Percentiles rank a stretch among this genome's conserved stretches.
These are phyloP conservation scores for Musa beccarii DNA, from an alignment of 176 grass and related monocot genomes.

Conservation along the genomic window DNA sequence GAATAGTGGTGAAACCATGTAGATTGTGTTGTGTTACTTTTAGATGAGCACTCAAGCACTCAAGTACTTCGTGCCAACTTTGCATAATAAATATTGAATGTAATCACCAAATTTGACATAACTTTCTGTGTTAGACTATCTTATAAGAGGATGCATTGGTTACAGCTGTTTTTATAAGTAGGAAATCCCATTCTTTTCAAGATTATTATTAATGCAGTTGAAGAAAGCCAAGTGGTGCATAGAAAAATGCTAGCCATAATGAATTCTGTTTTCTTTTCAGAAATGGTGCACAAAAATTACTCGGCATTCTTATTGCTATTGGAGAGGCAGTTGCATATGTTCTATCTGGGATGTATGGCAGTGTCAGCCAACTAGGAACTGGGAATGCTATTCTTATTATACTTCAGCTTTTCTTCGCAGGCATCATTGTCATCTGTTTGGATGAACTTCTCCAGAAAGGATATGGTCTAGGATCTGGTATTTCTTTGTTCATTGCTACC, in stretches of 20 bases:
- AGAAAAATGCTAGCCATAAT: background rate
- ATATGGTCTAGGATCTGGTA: conserved; percentile 46
- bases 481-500: conserved; percentile 46
- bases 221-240: no score
- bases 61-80: background rate
- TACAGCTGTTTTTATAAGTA: no score
- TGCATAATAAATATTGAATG: background rate
- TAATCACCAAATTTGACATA: background rate
- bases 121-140: no score
- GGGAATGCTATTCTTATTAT: conserved; percentile 45
- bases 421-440: conserved; percentile 42
- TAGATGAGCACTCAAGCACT: background rate
- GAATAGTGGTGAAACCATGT: background rate
- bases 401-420: conserved; percentile 49
- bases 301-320: conserved; percentile 37
- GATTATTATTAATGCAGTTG: no score
- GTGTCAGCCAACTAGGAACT: conserved; percentile 35
- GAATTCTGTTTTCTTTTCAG: conserved; percentile 19
- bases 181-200: no score
- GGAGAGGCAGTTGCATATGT: conserved; percentile 43
- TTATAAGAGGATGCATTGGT: no score
- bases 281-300: conserved; percentile 46
- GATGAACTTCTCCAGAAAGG: conserved; percentile 46
- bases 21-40: background rate
- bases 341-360: conserved; percentile 36